Evolutionary conservation across 805 yeast species (phyloP), one percentile per base, ranked within the genome.

Genomic region (Nakazawaea wyomingensis): DNA sequence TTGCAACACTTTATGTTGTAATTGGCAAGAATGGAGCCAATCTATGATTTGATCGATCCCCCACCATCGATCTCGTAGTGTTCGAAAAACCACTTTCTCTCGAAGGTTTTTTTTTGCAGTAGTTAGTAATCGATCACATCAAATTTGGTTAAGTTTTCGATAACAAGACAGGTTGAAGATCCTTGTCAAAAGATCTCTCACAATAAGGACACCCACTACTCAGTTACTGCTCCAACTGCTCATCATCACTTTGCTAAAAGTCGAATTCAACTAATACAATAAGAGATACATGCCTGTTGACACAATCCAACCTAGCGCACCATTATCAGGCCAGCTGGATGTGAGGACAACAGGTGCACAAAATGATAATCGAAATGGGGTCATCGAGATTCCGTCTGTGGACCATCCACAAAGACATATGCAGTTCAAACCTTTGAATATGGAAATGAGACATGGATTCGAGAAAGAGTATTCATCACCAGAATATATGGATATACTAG

Each of bases 381-480:
- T 13, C n/a, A 20, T 28, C 4, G 18, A 37, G 24, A 6, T 11
- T 9, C 28, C n/a, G n/a, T n/a, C 24, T 11, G 26, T 27, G 1
- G 33, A 19, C 3, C 22, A 10, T 3, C n/a, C 5, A n/a, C 40
- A 27, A 19, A 37, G 26, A 19, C 22, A 5, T 1, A 18, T 18
- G 7, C 74, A 73, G 29, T 56, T 70, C 44, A 67, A 64, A 50
- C 71, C 74, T 14, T 61, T 78, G 37, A 78, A 79, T 54, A 72
- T 72, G 37, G 74, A 71, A 43, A 78, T 77, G 64, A 67, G 88
- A 46, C 87, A 81, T 60, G 88, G 88, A 1, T 80, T 81, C 53
- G 85, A 78, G 48, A 72, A 76, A 51, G 83, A 80, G 44, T 69
- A 70, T 51, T 65, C 64, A 53, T 64, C 70, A 39, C 81, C 78